These are phyloP conservation scores for Kwoniella botswanensis DNA, from an alignment of 768 basidiomycete genomes.

Conservation along the genomic window DNA sequence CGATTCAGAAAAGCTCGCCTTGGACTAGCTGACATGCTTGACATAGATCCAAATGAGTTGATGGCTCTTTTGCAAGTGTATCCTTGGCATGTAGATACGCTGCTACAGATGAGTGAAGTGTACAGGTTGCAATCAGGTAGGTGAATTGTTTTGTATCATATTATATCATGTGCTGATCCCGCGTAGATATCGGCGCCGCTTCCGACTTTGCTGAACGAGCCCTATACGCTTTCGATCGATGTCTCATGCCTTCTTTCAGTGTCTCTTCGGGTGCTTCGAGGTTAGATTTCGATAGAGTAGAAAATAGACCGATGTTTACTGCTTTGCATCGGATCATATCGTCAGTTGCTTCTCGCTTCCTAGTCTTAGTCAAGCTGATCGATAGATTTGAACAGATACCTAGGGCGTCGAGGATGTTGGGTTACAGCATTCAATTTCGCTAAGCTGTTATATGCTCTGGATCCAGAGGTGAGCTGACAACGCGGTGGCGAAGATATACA, in stretches of 20 bases:
- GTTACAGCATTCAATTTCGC: slow-evolving; percentile 91
- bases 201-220: slow-evolving; percentile 91
- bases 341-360: slow-evolving; percentile 61
- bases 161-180: not conserved
- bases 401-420: slow-evolving; percentile 85
- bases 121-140: slow-evolving; percentile 84
- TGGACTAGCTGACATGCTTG: too few relatives aligned
- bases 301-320: slow-evolving; percentile 91
- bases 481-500: not conserved
- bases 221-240: slow-evolving; percentile 88
- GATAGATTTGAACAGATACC: slow-evolving; percentile 63
- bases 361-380: slow-evolving; percentile 7
- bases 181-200: slow-evolving; percentile 76
- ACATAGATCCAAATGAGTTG: slow-evolving; percentile 64
- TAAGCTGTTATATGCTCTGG: slow-evolving; percentile 79
- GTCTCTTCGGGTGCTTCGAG: slow-evolving; percentile 80
- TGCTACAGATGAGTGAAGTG: slow-evolving; percentile 83
- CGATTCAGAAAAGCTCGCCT: too few relatives aligned
- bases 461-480: slow-evolving; percentile 62
- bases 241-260: slow-evolving; percentile 83
- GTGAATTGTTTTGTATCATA: slow-evolving; percentile 13
- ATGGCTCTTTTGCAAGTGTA: slow-evolving; percentile 74
- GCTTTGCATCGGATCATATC: slow-evolving; percentile 81
- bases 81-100: slow-evolving; percentile 92
- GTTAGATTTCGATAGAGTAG: slow-evolving; percentile 84